A percentile compares a stretch with the other conserved stretches of the same genome.
Conservation (phyloP, 2,329 filamentous ascomycete species). For the Aotearoamyces nothofagi region DNA sequence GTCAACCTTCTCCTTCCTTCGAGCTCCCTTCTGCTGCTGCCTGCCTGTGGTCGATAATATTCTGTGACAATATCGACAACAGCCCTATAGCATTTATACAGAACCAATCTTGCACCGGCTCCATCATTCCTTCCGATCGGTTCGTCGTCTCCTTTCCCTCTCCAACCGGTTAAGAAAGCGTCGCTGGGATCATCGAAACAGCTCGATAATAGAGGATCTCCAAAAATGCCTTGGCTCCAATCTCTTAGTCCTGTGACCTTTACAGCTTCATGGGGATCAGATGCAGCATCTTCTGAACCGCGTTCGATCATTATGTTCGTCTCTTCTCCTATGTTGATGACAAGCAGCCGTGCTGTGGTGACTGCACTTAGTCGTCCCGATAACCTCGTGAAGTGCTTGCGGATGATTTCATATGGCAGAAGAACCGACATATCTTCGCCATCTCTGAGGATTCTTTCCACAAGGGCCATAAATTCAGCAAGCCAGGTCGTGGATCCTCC, state of each 20-base stretch:
- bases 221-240: constrained; percentile 44
- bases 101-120: constrained; percentile 29
- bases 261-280: constrained; percentile 11
- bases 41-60: constrained; percentile 34
- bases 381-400: constrained; percentile 34
- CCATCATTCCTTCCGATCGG: constrained; percentile 29
- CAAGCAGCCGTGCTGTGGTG: constrained; percentile 32
- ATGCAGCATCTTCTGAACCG: constrained; percentile 4
- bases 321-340: constrained; percentile 36
- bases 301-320: constrained; percentile 30
- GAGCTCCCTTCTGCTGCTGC: constrained; percentile 34
- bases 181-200: constrained; percentile 29
- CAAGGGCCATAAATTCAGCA: constrained; percentile 36
- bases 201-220: constrained; percentile 38
- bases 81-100: constrained; percentile 44
- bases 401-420: constrained; percentile 39
- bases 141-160: constrained; percentile 9
- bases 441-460: constrained; percentile 41
- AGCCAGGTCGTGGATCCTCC: constrained; percentile 31
- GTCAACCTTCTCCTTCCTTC: constrained; percentile 35
- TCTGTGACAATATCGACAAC: constrained; percentile 34
- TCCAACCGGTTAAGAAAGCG: constrained; percentile 31
- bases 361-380: constrained; percentile 35
- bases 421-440: constrained; percentile 43
- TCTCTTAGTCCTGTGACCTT: constrained; percentile 35